Percentiles rank a stretch among this genome's conserved stretches.
phyloP scores from a whole-genome alignment of 208 protist genomes.

The Acanthamoeba lenticulata region DNA sequence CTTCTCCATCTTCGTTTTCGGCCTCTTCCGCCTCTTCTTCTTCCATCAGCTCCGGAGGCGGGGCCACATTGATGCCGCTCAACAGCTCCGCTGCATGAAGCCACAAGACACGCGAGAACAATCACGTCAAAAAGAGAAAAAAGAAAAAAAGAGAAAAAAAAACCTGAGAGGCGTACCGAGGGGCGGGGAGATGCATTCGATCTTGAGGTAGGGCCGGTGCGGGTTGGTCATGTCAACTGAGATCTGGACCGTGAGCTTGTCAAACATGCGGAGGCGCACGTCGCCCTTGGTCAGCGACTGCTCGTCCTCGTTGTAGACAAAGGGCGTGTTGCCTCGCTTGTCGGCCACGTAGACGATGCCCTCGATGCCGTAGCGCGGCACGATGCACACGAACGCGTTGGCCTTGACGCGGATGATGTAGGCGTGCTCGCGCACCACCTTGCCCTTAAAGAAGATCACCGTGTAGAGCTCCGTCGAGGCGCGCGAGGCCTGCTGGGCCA shows the following conservation, averaged over 20 bases:
- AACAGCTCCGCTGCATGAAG: background rate
- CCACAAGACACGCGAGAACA: background rate
- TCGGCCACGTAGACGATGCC: constrained; percentile 53
- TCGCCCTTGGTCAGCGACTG: constrained; percentile 30
- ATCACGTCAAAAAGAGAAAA: background rate
- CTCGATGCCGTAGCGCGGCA: constrained; percentile 60
- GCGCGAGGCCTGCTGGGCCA: constrained; percentile 85
- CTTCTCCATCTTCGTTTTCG: background rate
- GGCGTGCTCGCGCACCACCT: constrained; percentile 16
- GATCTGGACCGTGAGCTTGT: constrained; percentile 53
- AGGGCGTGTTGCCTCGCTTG: background rate
- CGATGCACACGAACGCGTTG: constrained; percentile 36
- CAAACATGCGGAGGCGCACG: constrained; percentile 39
- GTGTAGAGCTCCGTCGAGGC: constrained; percentile 85
- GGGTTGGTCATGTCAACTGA: constrained; percentile 43
- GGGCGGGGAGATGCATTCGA: constrained; percentile 42
- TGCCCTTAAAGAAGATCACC: constrained; percentile 85
- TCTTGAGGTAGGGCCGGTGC: constrained; percentile 24
- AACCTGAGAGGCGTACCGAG: background rate
- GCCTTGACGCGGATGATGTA: constrained; percentile 64
- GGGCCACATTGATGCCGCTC: background rate
- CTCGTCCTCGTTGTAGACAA: constrained; percentile 20
- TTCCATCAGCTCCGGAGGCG: constrained; percentile 17
- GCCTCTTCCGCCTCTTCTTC: background rate
- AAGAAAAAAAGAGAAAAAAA: background rate